Evolutionary conservation across 2,329 filamentous ascomycete genomes (phyloP).

Genomic region (Aspergillus piperis): DNA sequence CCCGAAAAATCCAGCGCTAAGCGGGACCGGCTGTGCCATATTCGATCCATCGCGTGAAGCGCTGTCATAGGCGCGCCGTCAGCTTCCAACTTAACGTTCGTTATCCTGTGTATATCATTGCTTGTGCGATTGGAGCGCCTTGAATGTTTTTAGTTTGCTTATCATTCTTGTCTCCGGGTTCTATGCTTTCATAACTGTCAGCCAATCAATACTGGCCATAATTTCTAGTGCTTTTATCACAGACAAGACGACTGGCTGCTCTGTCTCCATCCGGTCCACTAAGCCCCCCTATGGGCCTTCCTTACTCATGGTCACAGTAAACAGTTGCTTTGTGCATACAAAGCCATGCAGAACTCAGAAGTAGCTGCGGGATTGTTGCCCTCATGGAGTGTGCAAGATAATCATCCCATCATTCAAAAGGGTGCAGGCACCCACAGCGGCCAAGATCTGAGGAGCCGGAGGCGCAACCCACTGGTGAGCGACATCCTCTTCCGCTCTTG

Average conservation of each 20-base stretch:
- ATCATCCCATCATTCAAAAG: constrained; percentile 5
- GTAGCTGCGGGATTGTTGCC: constrained; percentile 8
- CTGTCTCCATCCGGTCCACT: constrained; percentile 4
- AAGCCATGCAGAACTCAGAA: constrained; percentile 21
- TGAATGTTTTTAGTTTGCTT: not conserved
- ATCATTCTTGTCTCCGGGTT: not conserved
- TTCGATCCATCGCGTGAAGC: constrained; percentile 8
- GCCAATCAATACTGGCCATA: not conserved
- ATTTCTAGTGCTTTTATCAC: not conserved
- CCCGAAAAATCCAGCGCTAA: constrained; percentile 6
- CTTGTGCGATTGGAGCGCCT: not conserved
- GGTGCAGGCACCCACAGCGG: constrained; percentile 10
- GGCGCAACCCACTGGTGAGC: constrained; percentile 28
- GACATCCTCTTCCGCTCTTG: constrained; percentile 1
- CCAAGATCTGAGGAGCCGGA: constrained; percentile 13
- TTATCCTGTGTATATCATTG: not conserved
- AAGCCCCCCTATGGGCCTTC: constrained; percentile 11
- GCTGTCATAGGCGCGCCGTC: not conserved
- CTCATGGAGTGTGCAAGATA: constrained; percentile 12
- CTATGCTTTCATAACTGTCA: not conserved
- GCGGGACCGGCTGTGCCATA: constrained; percentile 3
- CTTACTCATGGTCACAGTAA: constrained; percentile 13
- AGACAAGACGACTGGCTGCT: not conserved
- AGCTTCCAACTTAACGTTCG: not conserved
- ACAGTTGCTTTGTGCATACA: constrained; percentile 3